These are phyloP conservation scores for Trebouxiophyceae sp. DNA, from an alignment of 163 green algal genomes.

Conservation along the genomic window DNA sequence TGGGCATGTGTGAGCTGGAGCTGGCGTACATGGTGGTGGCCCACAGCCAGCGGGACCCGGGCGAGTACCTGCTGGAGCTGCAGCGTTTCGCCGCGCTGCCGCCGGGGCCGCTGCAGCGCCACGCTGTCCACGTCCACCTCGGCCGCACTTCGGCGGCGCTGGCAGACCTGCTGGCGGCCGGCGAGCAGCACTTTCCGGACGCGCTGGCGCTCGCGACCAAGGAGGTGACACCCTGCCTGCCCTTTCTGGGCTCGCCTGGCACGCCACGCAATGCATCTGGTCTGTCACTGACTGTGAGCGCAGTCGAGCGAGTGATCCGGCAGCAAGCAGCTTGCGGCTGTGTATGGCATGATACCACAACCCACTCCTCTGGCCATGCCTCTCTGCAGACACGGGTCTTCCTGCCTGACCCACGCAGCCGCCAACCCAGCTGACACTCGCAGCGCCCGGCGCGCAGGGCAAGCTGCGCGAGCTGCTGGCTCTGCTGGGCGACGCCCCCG, in stretches of 20 bases:
- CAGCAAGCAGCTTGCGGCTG: no score
- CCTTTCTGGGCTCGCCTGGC: no score
- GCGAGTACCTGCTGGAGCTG: slow-evolving; percentile 81
- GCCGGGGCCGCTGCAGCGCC: slow-evolving; percentile 15
- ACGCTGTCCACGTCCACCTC: slow-evolving; percentile 69
- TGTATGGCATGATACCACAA: no score
- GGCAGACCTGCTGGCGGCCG: slow-evolving; percentile 42
- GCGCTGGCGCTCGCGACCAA: slow-evolving; percentile 56
- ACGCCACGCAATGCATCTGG: no score
- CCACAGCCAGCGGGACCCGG: slow-evolving; percentile 74
- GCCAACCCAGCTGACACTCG: no score
- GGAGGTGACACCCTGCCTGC: neutral
- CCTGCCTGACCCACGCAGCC: no score
- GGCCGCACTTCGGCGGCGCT: slow-evolving; percentile 46
- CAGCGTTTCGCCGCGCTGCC: slow-evolving; percentile 13
- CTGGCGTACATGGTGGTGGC: slow-evolving; percentile 90
- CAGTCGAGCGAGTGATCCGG: no score
- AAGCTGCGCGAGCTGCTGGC: slow-evolving; percentile 54
- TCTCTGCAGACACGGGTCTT: no score
- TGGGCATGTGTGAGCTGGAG: slow-evolving; percentile 84
- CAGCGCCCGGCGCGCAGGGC: no score
- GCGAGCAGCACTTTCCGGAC: slow-evolving; percentile 38
- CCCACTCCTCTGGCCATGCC: no score
- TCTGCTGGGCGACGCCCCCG: slow-evolving; percentile 39
- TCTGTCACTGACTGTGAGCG: no score